Evolutionary conservation across 2,329 filamentous ascomycete genomes (phyloP).

Genomic region (Neonectria neomacrospora): DNA sequence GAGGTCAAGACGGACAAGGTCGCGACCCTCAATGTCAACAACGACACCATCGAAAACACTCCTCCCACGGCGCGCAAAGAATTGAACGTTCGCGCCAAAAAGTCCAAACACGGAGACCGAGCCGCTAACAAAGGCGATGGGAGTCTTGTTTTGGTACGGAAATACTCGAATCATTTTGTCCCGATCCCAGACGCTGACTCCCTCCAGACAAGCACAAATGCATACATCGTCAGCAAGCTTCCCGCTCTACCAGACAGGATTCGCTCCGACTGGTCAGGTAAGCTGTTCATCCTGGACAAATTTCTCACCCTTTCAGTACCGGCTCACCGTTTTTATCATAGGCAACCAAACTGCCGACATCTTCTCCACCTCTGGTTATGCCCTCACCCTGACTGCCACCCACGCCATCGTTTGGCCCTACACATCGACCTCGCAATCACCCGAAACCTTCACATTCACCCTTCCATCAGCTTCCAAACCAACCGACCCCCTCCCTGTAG

Average conservation of each 20-base stretch:
- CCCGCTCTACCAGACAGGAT: slow-evolving; percentile 84
- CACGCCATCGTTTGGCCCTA: slow-evolving; percentile 95
- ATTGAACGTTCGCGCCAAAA: slow-evolving; percentile 70
- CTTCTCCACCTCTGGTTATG: slow-evolving; percentile 75
- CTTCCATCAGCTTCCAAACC: slow-evolving; percentile 78
- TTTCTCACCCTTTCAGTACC: slow-evolving; percentile 3
- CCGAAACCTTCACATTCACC: slow-evolving; percentile 83
- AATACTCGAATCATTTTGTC: slow-evolving; percentile 9
- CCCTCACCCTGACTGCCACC: slow-evolving; percentile 81
- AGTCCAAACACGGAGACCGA: slow-evolving; percentile 70
- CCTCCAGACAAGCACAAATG: slow-evolving; percentile 80
- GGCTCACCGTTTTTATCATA: slow-evolving; percentile 48
- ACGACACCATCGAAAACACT: slow-evolving; percentile 59
- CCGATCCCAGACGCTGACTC: slow-evolving; percentile 34
- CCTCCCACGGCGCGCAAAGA: slow-evolving; percentile 59
- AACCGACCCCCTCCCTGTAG: slow-evolving; percentile 81
- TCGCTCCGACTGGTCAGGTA: slow-evolving; percentile 73
- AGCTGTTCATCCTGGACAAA: slow-evolving; percentile 45
- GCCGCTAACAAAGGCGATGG: slow-evolving; percentile 72
- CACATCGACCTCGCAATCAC: slow-evolving; percentile 71
- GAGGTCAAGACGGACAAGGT: slow-evolving; percentile 67
- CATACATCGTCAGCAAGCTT: slow-evolving; percentile 86
- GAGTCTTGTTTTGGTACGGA: slow-evolving; percentile 70
- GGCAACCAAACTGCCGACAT: slow-evolving; percentile 74
- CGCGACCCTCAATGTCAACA: slow-evolving; percentile 56